A percentile compares a stretch with the other conserved stretches of the same genome.
Conservation (phyloP, 768 basidiomycete genomes). For the Agrocybe pediades region DNA sequence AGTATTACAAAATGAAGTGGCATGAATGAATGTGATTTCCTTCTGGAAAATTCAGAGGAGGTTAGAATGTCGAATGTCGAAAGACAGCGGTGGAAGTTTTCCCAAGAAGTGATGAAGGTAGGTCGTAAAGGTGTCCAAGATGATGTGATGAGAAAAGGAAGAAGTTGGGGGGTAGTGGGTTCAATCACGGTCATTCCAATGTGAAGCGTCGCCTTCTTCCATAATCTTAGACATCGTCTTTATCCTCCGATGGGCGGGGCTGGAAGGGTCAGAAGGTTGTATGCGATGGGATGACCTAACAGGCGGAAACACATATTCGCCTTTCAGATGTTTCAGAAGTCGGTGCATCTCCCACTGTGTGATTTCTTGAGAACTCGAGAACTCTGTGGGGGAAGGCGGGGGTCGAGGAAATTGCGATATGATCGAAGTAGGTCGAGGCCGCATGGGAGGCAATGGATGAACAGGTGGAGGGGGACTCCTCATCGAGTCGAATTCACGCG, state of each 20-base stretch:
- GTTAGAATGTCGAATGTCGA: too few species aligned
- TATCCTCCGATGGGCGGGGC: constrained; percentile 28
- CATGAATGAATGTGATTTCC: background rate
- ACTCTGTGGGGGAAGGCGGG: constrained; percentile 27
- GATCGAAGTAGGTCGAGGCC: constrained; percentile 11
- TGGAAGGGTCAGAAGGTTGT: constrained; percentile 17
- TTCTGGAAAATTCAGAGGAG: background rate
- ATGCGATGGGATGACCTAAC: constrained; percentile 26
- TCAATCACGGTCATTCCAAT: constrained; percentile 28
- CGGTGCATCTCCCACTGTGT: constrained; percentile 39
- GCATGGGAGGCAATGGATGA: constrained; percentile 16
- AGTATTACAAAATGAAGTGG: background rate
- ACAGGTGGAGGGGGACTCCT: constrained; percentile 7
- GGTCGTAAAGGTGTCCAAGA: background rate
- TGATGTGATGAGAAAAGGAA: background rate
- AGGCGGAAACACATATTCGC: constrained; percentile 46
- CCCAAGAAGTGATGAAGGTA: too few species aligned
- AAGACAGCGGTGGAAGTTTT: too few species aligned
- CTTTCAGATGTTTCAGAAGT: constrained; percentile 36
- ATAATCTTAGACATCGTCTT: constrained; percentile 35
- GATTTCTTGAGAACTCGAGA: constrained; percentile 33
- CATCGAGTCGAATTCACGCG: constrained; percentile 39
- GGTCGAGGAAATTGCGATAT: constrained; percentile 26
- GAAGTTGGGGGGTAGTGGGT: background rate
- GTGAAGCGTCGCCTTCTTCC: constrained; percentile 32